Evolutionary conservation across 2,329 filamentous ascomycete genomes (phyloP).

Genomic region (Emericellopsis atlantica): DNA sequence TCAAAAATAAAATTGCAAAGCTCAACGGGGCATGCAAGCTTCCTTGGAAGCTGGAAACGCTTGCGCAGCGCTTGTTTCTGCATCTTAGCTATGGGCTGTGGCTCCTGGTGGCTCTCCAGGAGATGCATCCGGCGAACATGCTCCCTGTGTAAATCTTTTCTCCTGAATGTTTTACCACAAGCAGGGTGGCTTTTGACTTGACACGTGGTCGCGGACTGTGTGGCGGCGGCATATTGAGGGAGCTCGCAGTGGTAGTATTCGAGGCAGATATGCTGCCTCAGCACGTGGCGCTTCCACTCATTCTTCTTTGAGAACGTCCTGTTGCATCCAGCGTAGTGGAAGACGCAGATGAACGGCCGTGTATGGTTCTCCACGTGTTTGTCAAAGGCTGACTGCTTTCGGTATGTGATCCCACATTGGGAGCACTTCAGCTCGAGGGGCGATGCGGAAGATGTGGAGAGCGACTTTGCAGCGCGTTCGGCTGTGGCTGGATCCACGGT

Average conservation of each 20-base stretch:
- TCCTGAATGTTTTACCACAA: conserved; percentile 64
- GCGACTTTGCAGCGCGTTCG: too few species aligned
- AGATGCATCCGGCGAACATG: conserved; percentile 81
- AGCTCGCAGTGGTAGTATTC: conserved; percentile 66
- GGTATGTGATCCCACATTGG: conserved; percentile 17
- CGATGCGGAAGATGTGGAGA: too few species aligned
- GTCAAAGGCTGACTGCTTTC: conserved; percentile 29
- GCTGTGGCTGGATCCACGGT: too few species aligned
- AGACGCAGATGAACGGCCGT: conserved; percentile 62
- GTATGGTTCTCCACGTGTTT: conserved; percentile 41
- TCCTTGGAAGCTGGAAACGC: conserved; percentile 47
- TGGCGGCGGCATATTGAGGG: conserved; percentile 12
- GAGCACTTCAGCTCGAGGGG: neutral
- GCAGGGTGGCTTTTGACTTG: conserved; percentile 16
- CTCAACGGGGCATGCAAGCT: conserved; percentile 46
- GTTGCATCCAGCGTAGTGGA: conserved; percentile 63
- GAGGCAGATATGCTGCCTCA: conserved; percentile 65
- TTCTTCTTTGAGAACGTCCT: conserved; percentile 72
- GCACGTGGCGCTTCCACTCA: conserved; percentile 88
- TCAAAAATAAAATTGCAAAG: conserved; percentile 50
- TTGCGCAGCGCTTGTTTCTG: conserved; percentile 45
- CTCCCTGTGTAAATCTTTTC: conserved; percentile 84
- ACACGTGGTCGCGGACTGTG: neutral
- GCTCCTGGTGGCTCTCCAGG: conserved; percentile 17
- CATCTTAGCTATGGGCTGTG: conserved; percentile 38